A percentile compares a stretch with the other conserved stretches of the same genome.
Conservation (phyloP, 2,329 filamentous ascomycete genomes). For the Colletotrichum caudatum region DNA sequence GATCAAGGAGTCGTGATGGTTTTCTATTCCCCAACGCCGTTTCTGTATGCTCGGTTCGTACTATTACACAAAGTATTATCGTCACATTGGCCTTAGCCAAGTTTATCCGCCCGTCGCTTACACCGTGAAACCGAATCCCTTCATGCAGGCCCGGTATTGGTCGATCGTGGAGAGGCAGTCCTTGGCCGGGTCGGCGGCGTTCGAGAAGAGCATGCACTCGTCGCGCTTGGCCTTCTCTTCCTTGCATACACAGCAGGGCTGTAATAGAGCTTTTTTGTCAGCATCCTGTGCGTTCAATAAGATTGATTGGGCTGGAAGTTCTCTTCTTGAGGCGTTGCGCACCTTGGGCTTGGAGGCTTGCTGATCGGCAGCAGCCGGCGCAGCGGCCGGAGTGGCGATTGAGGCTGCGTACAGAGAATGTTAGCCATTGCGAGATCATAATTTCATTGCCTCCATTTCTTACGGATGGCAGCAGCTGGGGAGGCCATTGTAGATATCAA, state of each 20-base stretch:
- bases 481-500: conserved; percentile 46
- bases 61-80: conserved; percentile 38
- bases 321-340: conserved; percentile 24
- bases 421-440: conserved; percentile 20
- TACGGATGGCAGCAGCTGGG: conserved; percentile 47
- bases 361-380: conserved; percentile 48
- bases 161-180: conserved; percentile 88
- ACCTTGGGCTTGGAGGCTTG: conserved; percentile 60
- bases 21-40: conserved; percentile 42
- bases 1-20: conserved; percentile 28
- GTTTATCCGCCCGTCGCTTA: conserved; percentile 47
- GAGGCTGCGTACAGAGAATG: conserved; percentile 33
- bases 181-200: conserved; percentile 80
- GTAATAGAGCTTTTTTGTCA: conserved; percentile 25
- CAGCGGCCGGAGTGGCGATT: conserved; percentile 48
- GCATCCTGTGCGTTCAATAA: neutral
- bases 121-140: conserved; percentile 87
- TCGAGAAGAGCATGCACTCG: conserved; percentile 99
- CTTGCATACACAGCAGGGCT: conserved; percentile 99
- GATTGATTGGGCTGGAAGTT: neutral
- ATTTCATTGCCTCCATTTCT: conserved; percentile 24
- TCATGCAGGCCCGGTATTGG: conserved; percentile 92
- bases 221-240: conserved; percentile 92
- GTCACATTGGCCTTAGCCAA: conserved; percentile 23
- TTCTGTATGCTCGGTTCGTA: conserved; percentile 37